These are phyloP conservation scores for Alternaria burnsii DNA, from an alignment of 2,329 filamentous ascomycete genomes.

Conservation along the genomic window DNA sequence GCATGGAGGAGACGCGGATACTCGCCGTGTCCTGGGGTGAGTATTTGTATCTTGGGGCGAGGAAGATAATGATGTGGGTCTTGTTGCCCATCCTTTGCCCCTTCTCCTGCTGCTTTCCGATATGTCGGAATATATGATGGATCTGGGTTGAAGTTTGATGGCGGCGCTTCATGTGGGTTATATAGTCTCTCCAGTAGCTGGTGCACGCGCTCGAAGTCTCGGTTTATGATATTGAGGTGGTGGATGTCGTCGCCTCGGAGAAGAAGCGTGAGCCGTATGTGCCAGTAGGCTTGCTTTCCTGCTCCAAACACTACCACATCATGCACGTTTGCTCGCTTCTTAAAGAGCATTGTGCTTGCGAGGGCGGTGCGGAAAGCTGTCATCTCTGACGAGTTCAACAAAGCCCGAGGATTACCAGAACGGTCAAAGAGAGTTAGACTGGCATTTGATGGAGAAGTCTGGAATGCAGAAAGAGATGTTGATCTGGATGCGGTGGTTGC, in stretches of 20 bases:
- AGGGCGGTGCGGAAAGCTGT: conserved; percentile 75
- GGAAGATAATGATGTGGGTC: conserved; percentile 27
- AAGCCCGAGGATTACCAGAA: conserved; percentile 65
- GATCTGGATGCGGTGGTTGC: conserved; percentile 21
- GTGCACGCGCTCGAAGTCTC: conserved; percentile 68
- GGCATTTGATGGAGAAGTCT: conserved; percentile 52
- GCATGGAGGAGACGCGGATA: conserved; percentile 73
- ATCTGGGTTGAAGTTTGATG: conserved; percentile 22
- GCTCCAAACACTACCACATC: conserved; percentile 86
- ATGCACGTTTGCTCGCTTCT: conserved; percentile 72
- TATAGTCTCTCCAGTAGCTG: conserved; percentile 64
- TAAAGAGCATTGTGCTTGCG: conserved; percentile 68
- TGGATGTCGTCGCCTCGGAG: conserved; percentile 74
- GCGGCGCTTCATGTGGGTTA: conserved; percentile 52
- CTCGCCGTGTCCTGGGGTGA: conserved; percentile 76
- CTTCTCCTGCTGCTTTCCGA: conserved; percentile 5
- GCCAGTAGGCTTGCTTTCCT: conserved; percentile 93
- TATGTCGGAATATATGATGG: conserved; percentile 23
- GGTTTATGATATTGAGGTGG: conserved; percentile 84
- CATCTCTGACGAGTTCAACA: conserved; percentile 73
- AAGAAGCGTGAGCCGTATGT: conserved; percentile 82
- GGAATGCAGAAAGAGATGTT: conserved; percentile 25
- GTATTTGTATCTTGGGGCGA: conserved; percentile 68
- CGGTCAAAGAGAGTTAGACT: conserved; percentile 68
- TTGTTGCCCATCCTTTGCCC: background rate